These are phyloP conservation scores for Fusarium chaquense DNA, from an alignment of 2,329 filamentous ascomycete genomes.

Conservation along the genomic window DNA sequence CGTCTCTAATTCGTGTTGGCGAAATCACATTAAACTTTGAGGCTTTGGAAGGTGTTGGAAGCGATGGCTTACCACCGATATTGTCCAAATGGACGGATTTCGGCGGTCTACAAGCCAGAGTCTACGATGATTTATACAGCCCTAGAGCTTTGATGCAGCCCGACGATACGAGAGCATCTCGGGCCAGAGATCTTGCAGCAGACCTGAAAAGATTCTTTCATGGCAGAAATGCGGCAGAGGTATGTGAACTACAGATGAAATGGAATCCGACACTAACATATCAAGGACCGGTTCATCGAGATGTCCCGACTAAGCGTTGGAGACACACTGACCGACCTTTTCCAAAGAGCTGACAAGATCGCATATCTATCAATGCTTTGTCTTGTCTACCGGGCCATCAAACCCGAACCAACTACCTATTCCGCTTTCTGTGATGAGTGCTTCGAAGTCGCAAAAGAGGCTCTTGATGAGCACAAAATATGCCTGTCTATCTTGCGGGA, in stretches of 20 bases:
- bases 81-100: conserved; percentile 6
- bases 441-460: not conserved
- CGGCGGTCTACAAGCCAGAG: not conserved
- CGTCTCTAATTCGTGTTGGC: not conserved
- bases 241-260: rapidly evolving
- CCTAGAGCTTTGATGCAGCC: not conserved
- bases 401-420: not conserved
- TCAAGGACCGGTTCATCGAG: not conserved
- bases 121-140: conserved; percentile 6
- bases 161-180: not conserved
- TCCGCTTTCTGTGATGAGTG: conserved; percentile 17
- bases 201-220: not conserved
- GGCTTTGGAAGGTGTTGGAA: not conserved
- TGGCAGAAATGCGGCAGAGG: not conserved
- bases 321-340: not conserved
- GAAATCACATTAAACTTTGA: conserved; percentile 9
- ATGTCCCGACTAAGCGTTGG: not conserved
- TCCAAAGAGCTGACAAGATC: conserved; percentile 3
- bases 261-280: rapidly evolving
- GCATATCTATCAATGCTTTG: conserved; percentile 11
- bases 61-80: not conserved
- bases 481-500: not conserved
- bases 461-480: not conserved
- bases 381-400: conserved; percentile 4
- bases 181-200: not conserved